Base-by-base conservation (phyloP, 2,329 filamentous ascomycete genomes). In the Aspergillus luchuensis region DNA sequence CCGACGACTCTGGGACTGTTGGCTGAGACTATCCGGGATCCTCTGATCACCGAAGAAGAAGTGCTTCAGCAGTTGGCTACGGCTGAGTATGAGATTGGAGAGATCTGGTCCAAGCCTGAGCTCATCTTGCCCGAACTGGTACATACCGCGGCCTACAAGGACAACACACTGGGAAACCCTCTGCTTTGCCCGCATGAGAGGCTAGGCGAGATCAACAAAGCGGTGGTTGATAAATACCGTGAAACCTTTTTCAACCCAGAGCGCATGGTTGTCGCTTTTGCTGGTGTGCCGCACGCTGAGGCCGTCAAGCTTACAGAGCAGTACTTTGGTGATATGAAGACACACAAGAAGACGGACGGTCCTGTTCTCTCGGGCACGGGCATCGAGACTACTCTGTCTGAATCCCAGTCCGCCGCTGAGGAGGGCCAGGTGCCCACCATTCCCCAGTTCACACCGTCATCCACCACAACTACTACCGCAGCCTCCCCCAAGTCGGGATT, bases 21-120 rank as follows among this genome's bases (percentile, higher is more conserved):
- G 43, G 94, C 95, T 61, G 95, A 99, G 76, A 98, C 95, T 33
- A 96, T 99, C 64, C 89, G 92, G 60, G 86, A 96, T 67, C 92
- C 95, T 5, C 77, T 84, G 58, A 89, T 98, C 67, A 96, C 91
- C 8, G 90, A 96, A 25, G 87, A 91, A 19, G 95, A 99, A 78
- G 91, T 99, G 0, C 79, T 84, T 19, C 87, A 92, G 74, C 95
- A 99, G 79, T 82, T 99, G 21, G 87, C 91, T 73, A 98, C 94
- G 6, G 95, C 94, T 8, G 87, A 93, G 56, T 99, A 98, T 74
- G 95, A 99, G 79, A 95, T 99, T 75, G 87, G 88, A 23, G 95
- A 98, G 81, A 98, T 99, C 59, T 99, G 95, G 95, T 89, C 90
- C 69, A 98, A 96, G 82, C 93, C 95, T 0, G 94, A 98, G 72